Conservation (phyloP, 768 basidiomycete genomes). For the Pholiota molesta region DNA sequence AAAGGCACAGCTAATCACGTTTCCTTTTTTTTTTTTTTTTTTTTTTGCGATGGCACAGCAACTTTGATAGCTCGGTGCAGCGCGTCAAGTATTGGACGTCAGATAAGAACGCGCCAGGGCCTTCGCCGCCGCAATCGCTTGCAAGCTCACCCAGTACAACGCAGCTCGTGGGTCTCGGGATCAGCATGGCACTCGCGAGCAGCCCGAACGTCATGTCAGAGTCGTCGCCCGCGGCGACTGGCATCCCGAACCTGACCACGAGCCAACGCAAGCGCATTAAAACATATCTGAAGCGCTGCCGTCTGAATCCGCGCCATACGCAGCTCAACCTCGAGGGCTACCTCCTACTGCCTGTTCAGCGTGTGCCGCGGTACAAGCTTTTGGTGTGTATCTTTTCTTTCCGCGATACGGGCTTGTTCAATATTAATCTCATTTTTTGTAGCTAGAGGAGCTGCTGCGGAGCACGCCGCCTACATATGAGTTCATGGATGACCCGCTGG, state of each 20-base stretch:
- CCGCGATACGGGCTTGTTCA: slow-evolving; percentile 2
- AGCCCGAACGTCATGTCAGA: slow-evolving; percentile 46
- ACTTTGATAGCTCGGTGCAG: slow-evolving; percentile 91
- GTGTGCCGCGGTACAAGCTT: slow-evolving; percentile 95
- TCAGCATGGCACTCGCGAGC: slow-evolving; percentile 56
- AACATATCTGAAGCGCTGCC: slow-evolving; percentile 87
- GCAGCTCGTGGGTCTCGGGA: slow-evolving; percentile 64
- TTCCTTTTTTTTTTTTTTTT: too few species aligned
- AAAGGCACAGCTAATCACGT: slow-evolving; percentile 1
- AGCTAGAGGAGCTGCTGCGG: slow-evolving; percentile 86
- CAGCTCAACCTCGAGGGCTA: slow-evolving; percentile 96
- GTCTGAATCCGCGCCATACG: slow-evolving; percentile 86
- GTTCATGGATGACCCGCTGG: slow-evolving; percentile 80
- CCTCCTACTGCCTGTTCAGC: slow-evolving; percentile 91
- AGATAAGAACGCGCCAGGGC: slow-evolving; percentile 47
- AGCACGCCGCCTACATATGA: slow-evolving; percentile 80
- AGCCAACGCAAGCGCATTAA: slow-evolving; percentile 89
- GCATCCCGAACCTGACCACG: slow-evolving; percentile 63
- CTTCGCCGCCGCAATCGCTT: slow-evolving; percentile 43
- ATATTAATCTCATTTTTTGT: slow-evolving; percentile 16
- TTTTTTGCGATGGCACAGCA: slow-evolving; percentile 47
- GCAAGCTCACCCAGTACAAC: slow-evolving; percentile 65
- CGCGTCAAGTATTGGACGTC: slow-evolving; percentile 87
- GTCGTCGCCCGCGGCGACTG: slow-evolving; percentile 38
- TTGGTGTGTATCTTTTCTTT: slow-evolving; percentile 59